Percentiles rank a stretch among this genome's conserved stretches.
Conservation (phyloP, 176 grass and related monocot genomes). For the Oryza coarctata region DNA sequence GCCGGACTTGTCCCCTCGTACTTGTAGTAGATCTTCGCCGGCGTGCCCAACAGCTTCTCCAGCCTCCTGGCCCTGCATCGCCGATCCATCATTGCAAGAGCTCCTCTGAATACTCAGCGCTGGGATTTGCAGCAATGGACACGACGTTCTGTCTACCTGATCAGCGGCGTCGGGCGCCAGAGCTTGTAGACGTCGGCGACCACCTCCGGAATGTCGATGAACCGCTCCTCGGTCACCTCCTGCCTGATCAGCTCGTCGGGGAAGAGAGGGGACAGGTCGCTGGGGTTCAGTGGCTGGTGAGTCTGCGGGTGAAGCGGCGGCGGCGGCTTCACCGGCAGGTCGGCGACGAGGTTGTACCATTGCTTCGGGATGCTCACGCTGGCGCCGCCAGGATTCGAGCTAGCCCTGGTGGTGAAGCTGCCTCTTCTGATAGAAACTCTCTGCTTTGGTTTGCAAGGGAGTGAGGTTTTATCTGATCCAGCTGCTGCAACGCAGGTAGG, state of each 20-base stretch:
- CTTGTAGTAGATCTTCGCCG: constrained; percentile 98
- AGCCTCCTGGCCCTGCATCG: constrained; percentile 68
- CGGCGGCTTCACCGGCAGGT: constrained; percentile 87
- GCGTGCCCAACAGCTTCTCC: constrained; percentile 76
- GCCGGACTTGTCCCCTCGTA: constrained; percentile 95
- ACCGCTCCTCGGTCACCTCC: constrained; percentile 70
- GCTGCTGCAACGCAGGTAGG: not conserved
- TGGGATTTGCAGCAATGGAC: not conserved
- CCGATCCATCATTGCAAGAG: not conserved
- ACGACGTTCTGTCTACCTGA: constrained; percentile 41
- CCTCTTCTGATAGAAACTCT: not conserved
- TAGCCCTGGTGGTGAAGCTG: constrained; percentile 26
- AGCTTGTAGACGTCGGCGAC: constrained; percentile 73
- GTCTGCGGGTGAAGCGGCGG: constrained; percentile 79
- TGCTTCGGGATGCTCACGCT: constrained; percentile 77
- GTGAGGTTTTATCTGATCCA: not conserved
- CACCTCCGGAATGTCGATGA: constrained; percentile 79
- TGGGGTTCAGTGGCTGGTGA: constrained; percentile 57
- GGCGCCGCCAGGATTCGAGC: constrained; percentile 17
- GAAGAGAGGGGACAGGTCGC: constrained; percentile 77
- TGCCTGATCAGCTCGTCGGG: constrained; percentile 94
- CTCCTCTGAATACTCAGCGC: not conserved
- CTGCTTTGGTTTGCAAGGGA: not conserved
- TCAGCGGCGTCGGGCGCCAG: constrained; percentile 92
- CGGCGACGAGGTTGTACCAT: constrained; percentile 91